phyloP scores from a whole-genome alignment of 495 filamentous ascomycete species.

The Usnea hakonensis region DNA sequence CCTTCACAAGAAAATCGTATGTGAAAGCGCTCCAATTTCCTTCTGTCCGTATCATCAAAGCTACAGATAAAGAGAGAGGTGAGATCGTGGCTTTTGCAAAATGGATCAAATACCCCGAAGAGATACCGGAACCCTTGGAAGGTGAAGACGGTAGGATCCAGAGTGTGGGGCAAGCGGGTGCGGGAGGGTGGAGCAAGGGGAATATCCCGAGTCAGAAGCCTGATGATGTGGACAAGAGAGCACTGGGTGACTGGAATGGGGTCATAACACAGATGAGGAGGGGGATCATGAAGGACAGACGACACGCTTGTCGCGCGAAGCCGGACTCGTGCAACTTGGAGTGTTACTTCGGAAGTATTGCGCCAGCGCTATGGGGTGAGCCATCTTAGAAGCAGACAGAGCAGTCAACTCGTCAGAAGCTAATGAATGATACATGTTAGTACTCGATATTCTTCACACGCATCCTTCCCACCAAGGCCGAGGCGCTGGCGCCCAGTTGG shows the following conservation, averaged over 20 bases:
- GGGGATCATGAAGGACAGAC: constrained; percentile 14
- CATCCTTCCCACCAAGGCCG: constrained; percentile 34
- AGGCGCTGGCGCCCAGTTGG: constrained; percentile 33
- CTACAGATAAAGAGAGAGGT: constrained; percentile 19
- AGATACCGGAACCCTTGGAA: constrained; percentile 8
- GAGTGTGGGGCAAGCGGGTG: constrained; percentile 6
- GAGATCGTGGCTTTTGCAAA: constrained; percentile 25
- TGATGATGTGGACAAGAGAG: constrained; percentile 14
- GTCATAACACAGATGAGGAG: constrained; percentile 18
- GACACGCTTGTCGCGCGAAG: constrained; percentile 14
- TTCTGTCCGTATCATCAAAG: constrained; percentile 17
- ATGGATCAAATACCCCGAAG: constrained; percentile 23
- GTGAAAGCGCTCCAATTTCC: constrained; percentile 15
- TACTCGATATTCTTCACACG: constrained; percentile 33
- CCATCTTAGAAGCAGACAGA: background rate
- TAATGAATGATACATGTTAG: constrained; percentile 17
- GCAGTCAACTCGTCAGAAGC: background rate
- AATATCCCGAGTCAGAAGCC: constrained; percentile 11
- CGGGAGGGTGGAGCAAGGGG: constrained; percentile 4
- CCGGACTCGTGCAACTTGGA: constrained; percentile 13
- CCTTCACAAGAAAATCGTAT: constrained; percentile 17
- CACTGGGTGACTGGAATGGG: constrained; percentile 17
- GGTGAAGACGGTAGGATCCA: background rate
- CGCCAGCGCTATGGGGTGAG: constrained; percentile 20
- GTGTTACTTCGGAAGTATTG: constrained; percentile 19